Evolutionary conservation across 2,329 filamentous ascomycete genomes (phyloP).

Genomic region (Fusarium begoniae): DNA sequence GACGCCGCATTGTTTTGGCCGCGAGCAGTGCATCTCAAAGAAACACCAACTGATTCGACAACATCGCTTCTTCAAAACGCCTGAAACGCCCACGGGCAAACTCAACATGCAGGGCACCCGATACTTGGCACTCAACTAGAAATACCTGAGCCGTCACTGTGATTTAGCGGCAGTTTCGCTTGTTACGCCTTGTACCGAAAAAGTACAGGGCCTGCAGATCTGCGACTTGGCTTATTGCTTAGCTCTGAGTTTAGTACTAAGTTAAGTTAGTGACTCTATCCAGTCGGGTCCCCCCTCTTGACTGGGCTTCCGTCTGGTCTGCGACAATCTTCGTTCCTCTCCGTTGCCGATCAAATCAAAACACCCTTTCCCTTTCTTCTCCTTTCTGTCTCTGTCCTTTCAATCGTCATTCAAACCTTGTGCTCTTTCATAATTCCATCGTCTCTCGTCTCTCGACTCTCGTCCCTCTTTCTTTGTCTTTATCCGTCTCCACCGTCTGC

Average conservation of each 20-base stretch:
- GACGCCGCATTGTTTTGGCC: constrained; percentile 11
- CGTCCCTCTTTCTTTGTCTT: neutral
- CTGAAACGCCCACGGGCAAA: constrained; percentile 29
- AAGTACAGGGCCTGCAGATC: constrained; percentile 38
- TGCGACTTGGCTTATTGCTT: constrained; percentile 42
- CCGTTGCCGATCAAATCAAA: constrained; percentile 36
- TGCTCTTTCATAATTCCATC: constrained; percentile 5
- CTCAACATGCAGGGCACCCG: constrained; percentile 15
- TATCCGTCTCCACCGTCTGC: neutral
- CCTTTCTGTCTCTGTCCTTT: neutral
- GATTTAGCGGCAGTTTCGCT: constrained; percentile 1
- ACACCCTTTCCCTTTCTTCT: constrained; percentile 11
- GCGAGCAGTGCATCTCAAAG: constrained; percentile 18
- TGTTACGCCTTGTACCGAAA: constrained; percentile 5
- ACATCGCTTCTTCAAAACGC: constrained; percentile 15
- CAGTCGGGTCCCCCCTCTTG: neutral
- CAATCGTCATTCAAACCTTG: constrained; percentile 13
- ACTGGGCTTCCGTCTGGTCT: neutral
- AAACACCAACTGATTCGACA: constrained; percentile 33
- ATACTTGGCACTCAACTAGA: constrained; percentile 13
- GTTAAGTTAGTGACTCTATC: neutral
- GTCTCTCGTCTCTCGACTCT: neutral
- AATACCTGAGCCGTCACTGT: constrained; percentile 12
- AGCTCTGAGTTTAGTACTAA: constrained; percentile 18
- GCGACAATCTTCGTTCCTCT: constrained; percentile 29